These are phyloP conservation scores for Phaeosphaeria sp. DNA, from an alignment of 2,329 filamentous ascomycete genomes.

Conservation along the genomic window DNA sequence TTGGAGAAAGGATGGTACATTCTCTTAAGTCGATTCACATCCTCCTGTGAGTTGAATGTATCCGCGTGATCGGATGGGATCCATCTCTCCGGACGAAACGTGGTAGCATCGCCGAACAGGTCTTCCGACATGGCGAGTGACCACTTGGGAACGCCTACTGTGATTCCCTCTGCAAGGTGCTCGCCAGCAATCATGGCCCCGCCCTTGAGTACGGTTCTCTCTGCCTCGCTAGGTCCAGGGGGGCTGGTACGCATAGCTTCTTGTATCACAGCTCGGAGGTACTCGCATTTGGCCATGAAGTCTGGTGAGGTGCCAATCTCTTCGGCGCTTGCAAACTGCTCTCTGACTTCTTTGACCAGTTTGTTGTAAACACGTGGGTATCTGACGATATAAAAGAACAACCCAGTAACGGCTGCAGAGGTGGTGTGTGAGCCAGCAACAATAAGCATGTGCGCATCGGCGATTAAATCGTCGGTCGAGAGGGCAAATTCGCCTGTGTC, in stretches of 20 bases:
- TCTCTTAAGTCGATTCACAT: background rate
- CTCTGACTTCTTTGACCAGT: slow-evolving; percentile 13
- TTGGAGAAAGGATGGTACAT: background rate
- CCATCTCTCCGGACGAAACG: slow-evolving; percentile 30
- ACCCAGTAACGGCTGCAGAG: slow-evolving; percentile 11
- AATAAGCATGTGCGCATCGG: slow-evolving; percentile 20
- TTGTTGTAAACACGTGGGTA: slow-evolving; percentile 7
- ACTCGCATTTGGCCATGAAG: slow-evolving; percentile 7
- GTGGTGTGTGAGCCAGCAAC: slow-evolving; percentile 26
- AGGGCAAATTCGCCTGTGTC: slow-evolving; percentile 42
- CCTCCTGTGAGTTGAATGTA: background rate
- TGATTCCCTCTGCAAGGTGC: slow-evolving; percentile 23
- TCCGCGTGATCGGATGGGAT: slow-evolving; percentile 8
- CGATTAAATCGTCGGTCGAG: slow-evolving; percentile 46
- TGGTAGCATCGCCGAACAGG: slow-evolving; percentile 21
- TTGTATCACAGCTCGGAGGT: slow-evolving; percentile 21
- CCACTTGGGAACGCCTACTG: slow-evolving; percentile 26
- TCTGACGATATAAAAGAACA: slow-evolving; percentile 20
- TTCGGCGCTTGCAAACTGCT: slow-evolving; percentile 14
- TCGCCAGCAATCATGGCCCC: slow-evolving; percentile 21
- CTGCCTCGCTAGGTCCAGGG: slow-evolving; percentile 16
- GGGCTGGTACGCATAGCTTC: slow-evolving; percentile 24
- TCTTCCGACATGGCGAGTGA: slow-evolving; percentile 21
- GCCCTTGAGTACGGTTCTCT: slow-evolving; percentile 22
- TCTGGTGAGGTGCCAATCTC: slow-evolving; percentile 10